These are phyloP conservation scores for Lodderomyces oxycetoniae DNA, from an alignment of 1,139 yeast genomes.

Conservation along the genomic window DNA sequence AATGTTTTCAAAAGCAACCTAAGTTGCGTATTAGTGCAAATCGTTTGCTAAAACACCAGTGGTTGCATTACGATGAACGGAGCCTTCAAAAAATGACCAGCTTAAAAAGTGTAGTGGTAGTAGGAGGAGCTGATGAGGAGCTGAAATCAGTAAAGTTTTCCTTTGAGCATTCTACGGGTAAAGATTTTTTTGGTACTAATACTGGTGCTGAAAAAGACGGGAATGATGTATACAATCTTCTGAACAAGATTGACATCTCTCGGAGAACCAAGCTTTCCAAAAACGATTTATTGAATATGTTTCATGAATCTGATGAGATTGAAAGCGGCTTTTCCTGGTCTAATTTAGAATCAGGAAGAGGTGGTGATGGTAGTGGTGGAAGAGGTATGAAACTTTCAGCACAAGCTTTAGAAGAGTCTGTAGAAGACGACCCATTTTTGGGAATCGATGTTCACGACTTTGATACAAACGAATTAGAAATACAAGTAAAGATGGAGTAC, in stretches of 20 bases:
- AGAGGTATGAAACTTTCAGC: not conserved
- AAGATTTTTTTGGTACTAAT: not conserved
- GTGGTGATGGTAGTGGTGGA: not conserved
- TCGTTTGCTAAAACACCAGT: constrained; percentile 53
- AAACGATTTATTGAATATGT: constrained; percentile 28
- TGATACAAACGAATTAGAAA: constrained; percentile 42
- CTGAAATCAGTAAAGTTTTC: too few species aligned
- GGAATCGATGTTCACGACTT: constrained; percentile 38
- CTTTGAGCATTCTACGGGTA: not conserved
- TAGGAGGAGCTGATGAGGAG: too few species aligned
- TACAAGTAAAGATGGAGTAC: constrained; percentile 41
- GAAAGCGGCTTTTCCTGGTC: constrained; percentile 10
- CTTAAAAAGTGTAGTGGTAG: too few species aligned
- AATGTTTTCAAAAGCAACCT: constrained; percentile 79
- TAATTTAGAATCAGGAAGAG: not conserved
- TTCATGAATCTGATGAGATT: constrained; percentile 25
- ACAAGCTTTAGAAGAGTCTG: constrained; percentile 12
- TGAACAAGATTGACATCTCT: too few species aligned
- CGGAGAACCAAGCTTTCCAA: constrained; percentile 17
- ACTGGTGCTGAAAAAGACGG: not conserved
- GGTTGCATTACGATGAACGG: constrained; percentile 40
- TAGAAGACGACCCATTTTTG: constrained; percentile 37
- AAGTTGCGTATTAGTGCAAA: constrained; percentile 54
- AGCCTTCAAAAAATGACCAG: not conserved
- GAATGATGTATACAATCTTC: too few species aligned